Conservation (phyloP, 345 rosid genomes). For the Boechera stricta region DNA sequence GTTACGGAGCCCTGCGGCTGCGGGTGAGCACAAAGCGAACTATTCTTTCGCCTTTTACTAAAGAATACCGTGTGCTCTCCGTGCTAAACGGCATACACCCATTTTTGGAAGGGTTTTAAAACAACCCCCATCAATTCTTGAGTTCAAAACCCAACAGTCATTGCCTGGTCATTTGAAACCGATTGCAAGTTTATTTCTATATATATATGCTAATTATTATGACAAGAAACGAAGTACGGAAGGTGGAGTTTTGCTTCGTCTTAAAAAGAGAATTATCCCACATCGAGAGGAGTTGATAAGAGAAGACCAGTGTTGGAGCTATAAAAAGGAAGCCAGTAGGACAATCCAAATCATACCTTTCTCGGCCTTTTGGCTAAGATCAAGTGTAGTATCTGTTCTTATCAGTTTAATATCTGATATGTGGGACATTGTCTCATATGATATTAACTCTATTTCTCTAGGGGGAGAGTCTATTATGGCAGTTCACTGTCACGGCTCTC, state of each 20-base stretch:
- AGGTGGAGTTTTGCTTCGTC: background rate
- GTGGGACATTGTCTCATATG: background rate
- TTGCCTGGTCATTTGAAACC: background rate
- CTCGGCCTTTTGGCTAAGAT: slow-evolving; percentile 74
- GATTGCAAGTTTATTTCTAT: background rate
- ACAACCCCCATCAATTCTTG: background rate
- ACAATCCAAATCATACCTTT: slow-evolving; percentile 48
- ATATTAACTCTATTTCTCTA: slow-evolving; percentile 13
- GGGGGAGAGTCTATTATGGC: background rate
- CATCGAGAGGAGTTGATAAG: background rate
- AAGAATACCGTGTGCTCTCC: slow-evolving; percentile 53
- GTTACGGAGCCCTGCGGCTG: slow-evolving; percentile 38
- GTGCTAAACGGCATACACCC: background rate
- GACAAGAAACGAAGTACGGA: background rate
- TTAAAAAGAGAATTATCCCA: background rate
- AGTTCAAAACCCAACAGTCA: background rate
- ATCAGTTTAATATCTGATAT: slow-evolving; percentile 12
- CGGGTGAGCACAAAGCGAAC: slow-evolving; percentile 41
- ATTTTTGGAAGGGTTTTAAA: slow-evolving; percentile 28
- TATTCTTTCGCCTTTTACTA: slow-evolving; percentile 68
- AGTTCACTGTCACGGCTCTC: background rate
- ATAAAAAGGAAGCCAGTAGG: background rate
- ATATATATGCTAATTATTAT: background rate
- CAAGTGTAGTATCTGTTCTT: slow-evolving; percentile 34
- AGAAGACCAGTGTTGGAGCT: background rate